Evolutionary conservation across 2,329 filamentous ascomycete species (phyloP).

Genomic region (Chrysoporthe austroafricana): DNA sequence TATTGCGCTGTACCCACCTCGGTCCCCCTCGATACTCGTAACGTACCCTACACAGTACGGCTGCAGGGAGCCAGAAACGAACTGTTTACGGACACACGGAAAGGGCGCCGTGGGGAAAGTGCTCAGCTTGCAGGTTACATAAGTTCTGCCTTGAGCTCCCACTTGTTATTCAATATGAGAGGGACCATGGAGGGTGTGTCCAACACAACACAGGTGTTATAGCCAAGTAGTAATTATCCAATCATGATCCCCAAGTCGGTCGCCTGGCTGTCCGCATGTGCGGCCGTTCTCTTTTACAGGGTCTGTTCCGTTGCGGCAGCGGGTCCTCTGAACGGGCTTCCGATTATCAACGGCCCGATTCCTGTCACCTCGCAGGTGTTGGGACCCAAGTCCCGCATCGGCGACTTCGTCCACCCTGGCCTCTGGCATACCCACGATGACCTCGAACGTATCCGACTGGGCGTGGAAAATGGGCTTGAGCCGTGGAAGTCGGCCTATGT

Average conservation of each 20-base stretch:
- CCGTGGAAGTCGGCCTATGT: conserved; percentile 29
- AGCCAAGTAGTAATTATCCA: neutral
- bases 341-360: conserved; percentile 34
- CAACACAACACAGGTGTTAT: too few relatives aligned
- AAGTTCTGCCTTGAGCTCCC: too few relatives aligned
- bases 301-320: conserved; percentile 18
- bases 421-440: conserved; percentile 41
- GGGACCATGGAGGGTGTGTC: too few relatives aligned
- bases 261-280: neutral
- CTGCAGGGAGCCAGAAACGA: too few relatives aligned
- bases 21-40: too few relatives aligned
- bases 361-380: neutral
- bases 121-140: too few relatives aligned
- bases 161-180: too few relatives aligned
- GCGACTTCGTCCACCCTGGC: conserved; percentile 38
- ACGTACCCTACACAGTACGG: too few relatives aligned
- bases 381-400: conserved; percentile 30
- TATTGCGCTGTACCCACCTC: neutral
- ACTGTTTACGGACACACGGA: too few relatives aligned
- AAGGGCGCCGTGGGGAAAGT: too few relatives aligned
- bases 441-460: conserved; percentile 36
- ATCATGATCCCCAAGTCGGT: neutral
- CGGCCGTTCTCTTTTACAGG: neutral
- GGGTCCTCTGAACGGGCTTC: conserved; percentile 31
- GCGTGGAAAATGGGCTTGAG: conserved; percentile 31